phyloP scores from a whole-genome alignment of 2,329 filamentous ascomycete genomes.

The Neopestalotiopsis rosae region DNA sequence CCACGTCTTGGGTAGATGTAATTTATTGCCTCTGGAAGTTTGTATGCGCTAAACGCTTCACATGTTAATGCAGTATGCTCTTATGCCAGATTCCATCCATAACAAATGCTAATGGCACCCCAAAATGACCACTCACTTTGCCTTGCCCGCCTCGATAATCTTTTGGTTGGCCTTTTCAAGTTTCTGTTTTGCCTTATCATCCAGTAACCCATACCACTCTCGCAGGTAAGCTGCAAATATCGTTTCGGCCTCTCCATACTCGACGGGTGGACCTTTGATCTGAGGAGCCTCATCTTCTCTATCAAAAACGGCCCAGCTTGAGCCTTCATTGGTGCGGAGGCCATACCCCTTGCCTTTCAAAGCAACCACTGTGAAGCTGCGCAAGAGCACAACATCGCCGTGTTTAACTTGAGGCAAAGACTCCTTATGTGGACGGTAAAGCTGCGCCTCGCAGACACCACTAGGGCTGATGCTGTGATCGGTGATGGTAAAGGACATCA shows the following conservation, averaged over 20 bases:
- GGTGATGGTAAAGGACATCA: constrained; percentile 61
- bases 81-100: background rate
- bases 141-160: constrained; percentile 32
- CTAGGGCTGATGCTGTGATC: constrained; percentile 60
- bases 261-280: constrained; percentile 65
- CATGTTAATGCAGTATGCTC: background rate
- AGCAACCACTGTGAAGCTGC: constrained; percentile 59
- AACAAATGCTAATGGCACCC: background rate
- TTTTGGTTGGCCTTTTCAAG: constrained; percentile 54
- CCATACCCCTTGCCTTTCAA: constrained; percentile 62
- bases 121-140: constrained; percentile 13
- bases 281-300: constrained; percentile 49
- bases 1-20: no score
- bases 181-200: constrained; percentile 50
- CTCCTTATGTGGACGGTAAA: constrained; percentile 64
- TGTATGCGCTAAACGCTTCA: background rate
- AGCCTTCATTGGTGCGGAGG: constrained; percentile 57
- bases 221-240: constrained; percentile 54
- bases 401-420: constrained; percentile 59
- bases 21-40: background rate
- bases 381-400: constrained; percentile 65
- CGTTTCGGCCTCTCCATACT: constrained; percentile 56
- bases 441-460: constrained; percentile 57
- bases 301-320: constrained; percentile 68
- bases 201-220: constrained; percentile 55